Evolutionary conservation across 148 eudicot genomes (phyloP).

Genomic region (Chenopodium quinoa): DNA sequence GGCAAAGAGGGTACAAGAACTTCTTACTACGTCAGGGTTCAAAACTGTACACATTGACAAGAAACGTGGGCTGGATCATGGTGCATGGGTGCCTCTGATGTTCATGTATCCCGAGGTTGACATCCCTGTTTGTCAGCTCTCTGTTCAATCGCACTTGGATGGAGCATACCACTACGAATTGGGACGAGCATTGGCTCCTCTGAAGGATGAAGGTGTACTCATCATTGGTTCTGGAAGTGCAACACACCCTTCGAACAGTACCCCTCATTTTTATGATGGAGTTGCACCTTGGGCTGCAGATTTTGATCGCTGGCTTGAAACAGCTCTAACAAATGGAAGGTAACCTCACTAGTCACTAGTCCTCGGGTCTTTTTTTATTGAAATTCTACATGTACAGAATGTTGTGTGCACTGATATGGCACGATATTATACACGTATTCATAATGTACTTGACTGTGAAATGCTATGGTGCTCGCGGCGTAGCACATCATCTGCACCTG

Average conservation of each 20-base stretch:
- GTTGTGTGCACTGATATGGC: background rate
- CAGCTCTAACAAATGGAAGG: constrained; percentile 64
- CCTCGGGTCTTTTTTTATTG: background rate
- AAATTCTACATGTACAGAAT: background rate
- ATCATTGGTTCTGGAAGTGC: constrained; percentile 82
- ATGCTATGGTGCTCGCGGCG: too few relatives aligned
- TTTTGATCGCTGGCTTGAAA: constrained; percentile 77
- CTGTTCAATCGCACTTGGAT: constrained; percentile 55
- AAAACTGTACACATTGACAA: constrained; percentile 48
- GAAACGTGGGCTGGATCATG: constrained; percentile 83
- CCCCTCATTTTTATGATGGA: constrained; percentile 18
- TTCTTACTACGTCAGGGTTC: constrained; percentile 54
- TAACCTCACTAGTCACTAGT: constrained; percentile 13
- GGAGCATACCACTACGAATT: constrained; percentile 65
- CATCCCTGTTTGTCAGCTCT: constrained; percentile 83
- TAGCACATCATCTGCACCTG: background rate
- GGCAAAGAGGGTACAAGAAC: constrained; percentile 60
- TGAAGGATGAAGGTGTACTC: constrained; percentile 77
- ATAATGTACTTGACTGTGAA: background rate
- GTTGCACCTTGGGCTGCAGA: constrained; percentile 65
- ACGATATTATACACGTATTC: too few relatives aligned
- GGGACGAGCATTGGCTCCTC: constrained; percentile 72
- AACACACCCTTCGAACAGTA: constrained; percentile 55
- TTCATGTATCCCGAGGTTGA: constrained; percentile 91
- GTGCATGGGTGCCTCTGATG: constrained; percentile 96